These are phyloP conservation scores for Houttuynia cordata DNA, from an alignment of 164 flowering plant genomes.

Conservation along the genomic window DNA sequence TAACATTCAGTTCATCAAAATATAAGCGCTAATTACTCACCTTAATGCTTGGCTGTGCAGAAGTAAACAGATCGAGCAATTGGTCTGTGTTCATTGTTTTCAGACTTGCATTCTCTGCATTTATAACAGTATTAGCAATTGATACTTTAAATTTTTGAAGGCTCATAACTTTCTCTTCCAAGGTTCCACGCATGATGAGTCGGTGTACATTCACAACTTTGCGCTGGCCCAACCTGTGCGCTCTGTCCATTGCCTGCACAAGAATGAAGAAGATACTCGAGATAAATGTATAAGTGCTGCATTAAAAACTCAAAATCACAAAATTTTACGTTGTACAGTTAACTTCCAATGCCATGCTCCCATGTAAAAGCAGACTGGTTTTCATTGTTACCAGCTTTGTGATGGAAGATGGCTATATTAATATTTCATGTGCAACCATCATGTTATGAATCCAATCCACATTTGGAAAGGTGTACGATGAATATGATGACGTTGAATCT, in stretches of 20 bases:
- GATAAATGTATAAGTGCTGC: too few relatives aligned
- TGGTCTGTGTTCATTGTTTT: conserved; percentile 98
- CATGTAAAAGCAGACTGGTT: too few relatives aligned
- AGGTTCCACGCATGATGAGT: conserved; percentile 93
- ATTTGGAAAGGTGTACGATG: too few relatives aligned
- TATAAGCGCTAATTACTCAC: conserved; percentile 16
- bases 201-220: conserved; percentile 98
- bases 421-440: too few relatives aligned
- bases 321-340: too few relatives aligned
- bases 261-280: too few relatives aligned
- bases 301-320: too few relatives aligned
- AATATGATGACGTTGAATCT: too few relatives aligned
- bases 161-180: conserved; percentile 98
- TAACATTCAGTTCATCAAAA: background rate
- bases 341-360: too few relatives aligned
- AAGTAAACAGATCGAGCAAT: conserved; percentile 90
- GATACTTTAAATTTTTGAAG: conserved; percentile 91
- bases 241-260: conserved; percentile 99
- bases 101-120: conserved; percentile 91
- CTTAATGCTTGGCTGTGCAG: conserved; percentile 61
- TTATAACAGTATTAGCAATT: conserved; percentile 83
- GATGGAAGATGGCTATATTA: too few relatives aligned
- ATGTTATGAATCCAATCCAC: too few relatives aligned
- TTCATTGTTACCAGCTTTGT: too few relatives aligned
- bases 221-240: conserved; percentile 88